Evolutionary conservation across 2,329 filamentous ascomycete genomes (phyloP).

Genomic region (Stenocarpella maydis): DNA sequence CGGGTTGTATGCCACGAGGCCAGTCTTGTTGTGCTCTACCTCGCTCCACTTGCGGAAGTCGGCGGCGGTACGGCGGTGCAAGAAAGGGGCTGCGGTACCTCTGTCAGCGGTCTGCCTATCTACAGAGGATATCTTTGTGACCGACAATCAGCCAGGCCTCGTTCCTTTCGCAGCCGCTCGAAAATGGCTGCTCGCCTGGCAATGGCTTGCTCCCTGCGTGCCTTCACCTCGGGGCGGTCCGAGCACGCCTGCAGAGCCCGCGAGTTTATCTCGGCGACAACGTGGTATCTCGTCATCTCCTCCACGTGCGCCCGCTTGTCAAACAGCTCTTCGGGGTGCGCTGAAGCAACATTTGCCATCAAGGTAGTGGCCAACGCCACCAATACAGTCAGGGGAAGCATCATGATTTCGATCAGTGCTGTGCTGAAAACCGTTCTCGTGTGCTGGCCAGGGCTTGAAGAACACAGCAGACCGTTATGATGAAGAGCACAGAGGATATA

Average conservation of each 20-base stretch:
- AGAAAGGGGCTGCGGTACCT: conserved; percentile 38
- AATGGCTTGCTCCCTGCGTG: conserved; percentile 49
- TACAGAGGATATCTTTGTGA: background rate
- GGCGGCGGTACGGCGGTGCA: conserved; percentile 47
- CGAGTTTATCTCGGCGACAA: conserved; percentile 42
- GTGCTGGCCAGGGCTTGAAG: background rate
- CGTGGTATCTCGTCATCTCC: conserved; percentile 41
- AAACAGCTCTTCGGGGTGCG: conserved; percentile 43
- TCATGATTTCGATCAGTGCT: background rate
- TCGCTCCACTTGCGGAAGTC: conserved; percentile 49
- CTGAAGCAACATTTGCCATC: conserved; percentile 32
- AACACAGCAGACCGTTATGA: background rate
- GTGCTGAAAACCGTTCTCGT: background rate
- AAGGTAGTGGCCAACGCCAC: background rate
- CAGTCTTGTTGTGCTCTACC: conserved; percentile 49
- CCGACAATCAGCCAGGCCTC: conserved; percentile 27
- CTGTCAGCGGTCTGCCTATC: background rate
- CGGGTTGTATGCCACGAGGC: conserved; percentile 42
- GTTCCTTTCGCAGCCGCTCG: conserved; percentile 48
- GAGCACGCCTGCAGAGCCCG: conserved; percentile 50
- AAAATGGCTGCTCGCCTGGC: conserved; percentile 50
- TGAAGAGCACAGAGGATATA: too few relatives aligned
- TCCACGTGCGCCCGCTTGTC: conserved; percentile 41
- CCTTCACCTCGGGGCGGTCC: conserved; percentile 48
- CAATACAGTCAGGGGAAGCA: background rate